phyloP scores from a whole-genome alignment of 345 rosid species.

The thale cress (Arabidopsis thaliana) region TAIR10.1 NC_003070.9:8062001-8062500 shows the following conservation, averaged over 20 bases:
- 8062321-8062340: constrained; percentile 36
- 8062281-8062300: constrained; percentile 21
- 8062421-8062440: constrained; percentile 96
- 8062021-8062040: constrained; percentile 15
- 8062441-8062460: constrained; percentile 84
- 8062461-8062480: constrained; percentile 81
- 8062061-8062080: not conserved
- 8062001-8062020: not conserved
- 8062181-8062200: constrained; percentile 32
- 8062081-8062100: not conserved
- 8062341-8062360: constrained; percentile 20
- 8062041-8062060: constrained; percentile 1
- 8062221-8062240: constrained; percentile 36
- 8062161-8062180: not conserved
- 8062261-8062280: constrained; percentile 9
- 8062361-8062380: not conserved
- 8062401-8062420: constrained; percentile 60
- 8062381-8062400: constrained; percentile 46
- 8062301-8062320: constrained; percentile 30
- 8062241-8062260: not conserved
- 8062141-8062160: not conserved
- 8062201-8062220: constrained; percentile 13
- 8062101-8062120: constrained; percentile 15
- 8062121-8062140: constrained; percentile 19
- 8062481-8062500: constrained; percentile 88